phyloP scores from a whole-genome alignment of 1,139 yeast genomes.

The Debaryomyces coudertii region DNA sequence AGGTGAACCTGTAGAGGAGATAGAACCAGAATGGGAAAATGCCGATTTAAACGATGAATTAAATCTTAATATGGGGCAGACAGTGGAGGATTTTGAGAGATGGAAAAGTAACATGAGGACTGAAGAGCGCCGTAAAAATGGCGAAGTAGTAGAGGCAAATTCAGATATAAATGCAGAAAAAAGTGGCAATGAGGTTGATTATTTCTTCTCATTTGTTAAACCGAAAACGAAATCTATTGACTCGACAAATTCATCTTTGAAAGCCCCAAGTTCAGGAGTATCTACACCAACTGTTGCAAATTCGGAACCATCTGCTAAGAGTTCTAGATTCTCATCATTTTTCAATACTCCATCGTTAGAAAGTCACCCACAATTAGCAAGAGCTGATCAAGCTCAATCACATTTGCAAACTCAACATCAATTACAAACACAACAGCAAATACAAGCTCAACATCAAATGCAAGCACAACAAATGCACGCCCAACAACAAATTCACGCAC shows the following conservation, averaged over 20 bases:
- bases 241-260: slow-evolving; percentile 10
- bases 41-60: slow-evolving; percentile 34
- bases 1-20: slow-evolving; percentile 46
- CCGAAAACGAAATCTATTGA: slow-evolving; percentile 25
- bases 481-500: slow-evolving; percentile 14
- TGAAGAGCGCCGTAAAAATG: slow-evolving; percentile 57
- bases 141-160: slow-evolving; percentile 39
- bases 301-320: slow-evolving; percentile 26
- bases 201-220: slow-evolving; percentile 52
- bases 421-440: slow-evolving; percentile 12
- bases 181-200: slow-evolving; percentile 53
- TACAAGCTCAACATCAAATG: slow-evolving; percentile 9
- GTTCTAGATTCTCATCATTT: slow-evolving; percentile 53
- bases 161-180: slow-evolving; percentile 19
- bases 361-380: neutral
- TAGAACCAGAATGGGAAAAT: slow-evolving; percentile 58
- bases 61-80: slow-evolving; percentile 53
- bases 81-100: slow-evolving; percentile 71
- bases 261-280: slow-evolving; percentile 13
- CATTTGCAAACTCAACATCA: slow-evolving; percentile 8
- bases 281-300: slow-evolving; percentile 17
- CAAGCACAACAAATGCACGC: slow-evolving; percentile 8
- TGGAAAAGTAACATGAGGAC: slow-evolving; percentile 67
- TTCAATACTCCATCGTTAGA: slow-evolving; percentile 29
- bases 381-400: slow-evolving; percentile 11